Evolutionary conservation across 805 yeast species (phyloP).

Genomic region (Kluyveromyces starmeri): DNA sequence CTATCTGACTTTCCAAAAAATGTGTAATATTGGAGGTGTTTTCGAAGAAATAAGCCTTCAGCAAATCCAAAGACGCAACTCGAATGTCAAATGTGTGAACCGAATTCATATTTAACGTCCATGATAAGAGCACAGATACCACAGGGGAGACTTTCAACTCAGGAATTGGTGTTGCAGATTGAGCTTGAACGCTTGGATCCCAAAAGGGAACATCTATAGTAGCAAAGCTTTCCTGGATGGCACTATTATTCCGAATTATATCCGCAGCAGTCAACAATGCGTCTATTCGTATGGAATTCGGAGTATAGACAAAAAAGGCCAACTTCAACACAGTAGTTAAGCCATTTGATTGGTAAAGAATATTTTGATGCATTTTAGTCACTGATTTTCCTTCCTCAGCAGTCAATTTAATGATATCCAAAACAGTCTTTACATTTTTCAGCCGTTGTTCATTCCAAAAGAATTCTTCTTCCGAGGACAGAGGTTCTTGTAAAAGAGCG

Average conservation of each 20-base stretch:
- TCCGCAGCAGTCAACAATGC: constrained; percentile 74
- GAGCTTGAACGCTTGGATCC: constrained; percentile 55
- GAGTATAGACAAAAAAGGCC: constrained; percentile 58
- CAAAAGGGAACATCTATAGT: constrained; percentile 87
- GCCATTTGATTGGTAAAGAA: constrained; percentile 51
- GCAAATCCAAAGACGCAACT: constrained; percentile 55
- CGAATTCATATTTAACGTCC: constrained; percentile 75
- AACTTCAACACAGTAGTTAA: constrained; percentile 58
- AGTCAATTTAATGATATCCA: constrained; percentile 67
- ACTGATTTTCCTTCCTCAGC: constrained; percentile 66
- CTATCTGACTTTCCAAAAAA: constrained; percentile 61
- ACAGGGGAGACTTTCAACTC: constrained; percentile 49
- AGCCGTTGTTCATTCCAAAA: constrained; percentile 74
- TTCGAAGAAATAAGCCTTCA: constrained; percentile 59
- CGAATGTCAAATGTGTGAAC: constrained; percentile 80
- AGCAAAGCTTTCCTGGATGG: constrained; percentile 61
- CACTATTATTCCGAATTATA: constrained; percentile 56
- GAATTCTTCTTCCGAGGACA: constrained; percentile 36
- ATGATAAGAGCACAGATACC: constrained; percentile 61
- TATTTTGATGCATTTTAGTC: constrained; percentile 50
- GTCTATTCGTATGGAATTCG: constrained; percentile 54
- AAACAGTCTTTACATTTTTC: constrained; percentile 53
- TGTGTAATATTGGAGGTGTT: constrained; percentile 53
- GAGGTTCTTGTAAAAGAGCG: constrained; percentile 52
- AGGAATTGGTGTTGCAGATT: constrained; percentile 10